A percentile compares a stretch with the other conserved stretches of the same genome.
Conservation (phyloP, 768 basidiomycete genomes). For the Hydnum rufescens region DNA sequence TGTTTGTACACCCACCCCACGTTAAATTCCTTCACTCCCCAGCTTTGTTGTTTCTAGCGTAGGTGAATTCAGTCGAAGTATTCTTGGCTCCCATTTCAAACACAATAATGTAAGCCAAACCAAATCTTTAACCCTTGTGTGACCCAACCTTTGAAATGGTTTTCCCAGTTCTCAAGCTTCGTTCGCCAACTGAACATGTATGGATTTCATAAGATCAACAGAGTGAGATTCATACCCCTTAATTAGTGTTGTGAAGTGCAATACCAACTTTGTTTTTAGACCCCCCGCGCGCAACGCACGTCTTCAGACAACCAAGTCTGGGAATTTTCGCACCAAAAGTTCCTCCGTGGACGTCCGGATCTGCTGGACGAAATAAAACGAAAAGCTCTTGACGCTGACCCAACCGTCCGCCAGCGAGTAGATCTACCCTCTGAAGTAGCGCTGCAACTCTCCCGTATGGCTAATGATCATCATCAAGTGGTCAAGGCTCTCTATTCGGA, state of each 20-base stretch:
- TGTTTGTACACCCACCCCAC: neutral
- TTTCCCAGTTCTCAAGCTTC: conserved; percentile 67
- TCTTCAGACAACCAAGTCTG: conserved; percentile 66
- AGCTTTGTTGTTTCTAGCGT: conserved; percentile 74
- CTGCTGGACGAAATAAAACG: conserved; percentile 72
- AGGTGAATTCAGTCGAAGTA: conserved; percentile 68
- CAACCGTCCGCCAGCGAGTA: conserved; percentile 41
- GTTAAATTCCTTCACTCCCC: neutral
- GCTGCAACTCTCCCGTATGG: conserved; percentile 45
- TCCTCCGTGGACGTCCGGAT: conserved; percentile 61
- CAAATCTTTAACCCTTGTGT: neutral
- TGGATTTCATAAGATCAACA: conserved; percentile 86
- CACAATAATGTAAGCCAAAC: conserved; percentile 53
- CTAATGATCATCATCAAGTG: conserved; percentile 49
- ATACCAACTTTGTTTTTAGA: conserved; percentile 22
- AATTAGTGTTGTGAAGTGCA: neutral
- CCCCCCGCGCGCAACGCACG: conserved; percentile 65
- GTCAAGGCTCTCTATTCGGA: conserved; percentile 27
- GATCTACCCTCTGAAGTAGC: conserved; percentile 65
- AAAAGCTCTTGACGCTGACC: conserved; percentile 57
- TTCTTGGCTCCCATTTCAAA: conserved; percentile 73
- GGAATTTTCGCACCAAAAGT: conserved; percentile 81
- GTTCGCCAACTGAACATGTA: conserved; percentile 95
- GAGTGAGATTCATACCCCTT: conserved; percentile 24
- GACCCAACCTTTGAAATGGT: too few species aligned